A percentile compares a stretch with the other conserved stretches of the same genome.
These are phyloP conservation scores for Emydomyces testavorans DNA, from an alignment of 2,329 filamentous ascomycete genomes.

Conservation along the genomic window DNA sequence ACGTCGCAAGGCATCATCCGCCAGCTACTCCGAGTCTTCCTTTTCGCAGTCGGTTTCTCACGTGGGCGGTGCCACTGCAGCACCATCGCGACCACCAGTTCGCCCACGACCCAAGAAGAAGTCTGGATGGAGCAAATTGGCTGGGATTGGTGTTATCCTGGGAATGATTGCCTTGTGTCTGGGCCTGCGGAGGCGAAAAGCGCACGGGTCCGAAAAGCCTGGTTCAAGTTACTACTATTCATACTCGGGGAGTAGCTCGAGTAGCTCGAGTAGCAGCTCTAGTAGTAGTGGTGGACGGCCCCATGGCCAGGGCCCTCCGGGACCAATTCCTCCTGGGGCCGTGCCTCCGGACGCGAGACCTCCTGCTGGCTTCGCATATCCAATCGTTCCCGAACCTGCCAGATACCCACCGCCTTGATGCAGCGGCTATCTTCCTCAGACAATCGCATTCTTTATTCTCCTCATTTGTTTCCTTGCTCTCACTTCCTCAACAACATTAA, in stretches of 20 bases:
- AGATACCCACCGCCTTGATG: too few relatives aligned
- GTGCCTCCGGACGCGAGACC: too few relatives aligned
- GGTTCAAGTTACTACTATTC: constrained; percentile 25
- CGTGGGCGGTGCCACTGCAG: constrained; percentile 17
- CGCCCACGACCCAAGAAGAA: too few relatives aligned
- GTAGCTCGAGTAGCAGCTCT: neutral
- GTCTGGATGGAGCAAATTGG: constrained; percentile 30
- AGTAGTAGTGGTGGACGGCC: neutral
- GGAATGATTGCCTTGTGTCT: constrained; percentile 37
- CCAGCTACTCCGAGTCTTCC: constrained; percentile 20
- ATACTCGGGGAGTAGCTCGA: constrained; percentile 7
- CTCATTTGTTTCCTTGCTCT: too few relatives aligned
- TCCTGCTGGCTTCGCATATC: too few relatives aligned
- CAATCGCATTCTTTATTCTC: too few relatives aligned
- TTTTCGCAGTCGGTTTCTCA: constrained; percentile 26
- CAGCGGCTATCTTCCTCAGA: too few relatives aligned
- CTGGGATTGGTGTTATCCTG: constrained; percentile 33
- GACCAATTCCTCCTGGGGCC: too few relatives aligned
- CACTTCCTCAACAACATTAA: too few relatives aligned
- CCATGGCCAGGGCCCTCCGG: neutral
- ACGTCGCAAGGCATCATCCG: constrained; percentile 20
- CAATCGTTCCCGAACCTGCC: too few relatives aligned
- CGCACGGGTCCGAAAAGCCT: constrained; percentile 31
- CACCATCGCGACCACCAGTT: too few relatives aligned
- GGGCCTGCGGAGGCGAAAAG: constrained; percentile 34